Percentiles rank a stretch among this genome's conserved stretches.
These are phyloP conservation scores for Starmera pachycereana DNA, from an alignment of 805 yeast genomes.

Conservation along the genomic window DNA sequence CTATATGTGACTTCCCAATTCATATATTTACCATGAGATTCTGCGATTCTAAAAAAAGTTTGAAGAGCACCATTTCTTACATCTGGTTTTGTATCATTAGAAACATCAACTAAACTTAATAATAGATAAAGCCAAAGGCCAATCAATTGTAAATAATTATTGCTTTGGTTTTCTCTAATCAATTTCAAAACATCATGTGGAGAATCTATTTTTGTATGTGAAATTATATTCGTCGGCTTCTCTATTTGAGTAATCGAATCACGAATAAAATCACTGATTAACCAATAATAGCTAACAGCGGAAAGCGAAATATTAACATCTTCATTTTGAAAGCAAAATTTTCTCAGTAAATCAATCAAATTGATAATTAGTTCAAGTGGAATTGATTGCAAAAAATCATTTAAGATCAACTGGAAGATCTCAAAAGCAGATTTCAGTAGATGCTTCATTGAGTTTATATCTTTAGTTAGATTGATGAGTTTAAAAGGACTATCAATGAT, in stretches of 20 bases:
- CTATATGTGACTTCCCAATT: slow-evolving; percentile 63
- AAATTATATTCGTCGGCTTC: neutral
- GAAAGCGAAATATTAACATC: slow-evolving; percentile 87
- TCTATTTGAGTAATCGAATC: neutral
- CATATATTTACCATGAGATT: slow-evolving; percentile 51
- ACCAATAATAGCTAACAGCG: slow-evolving; percentile 87
- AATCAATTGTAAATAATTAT: slow-evolving; percentile 20
- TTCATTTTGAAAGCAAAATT: slow-evolving; percentile 58
- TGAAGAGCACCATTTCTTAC: slow-evolving; percentile 87
- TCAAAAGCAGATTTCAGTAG: slow-evolving; percentile 66
- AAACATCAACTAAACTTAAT: slow-evolving; percentile 48
- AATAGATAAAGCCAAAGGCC: slow-evolving; percentile 58
- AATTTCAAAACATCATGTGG: slow-evolving; percentile 18
- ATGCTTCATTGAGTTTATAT: slow-evolving; percentile 13
- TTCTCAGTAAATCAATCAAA: slow-evolving; percentile 61
- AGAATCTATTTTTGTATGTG: slow-evolving; percentile 5
- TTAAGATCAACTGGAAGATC: slow-evolving; percentile 72
- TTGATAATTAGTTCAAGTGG: slow-evolving; percentile 56
- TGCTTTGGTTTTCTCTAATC: slow-evolving; percentile 11
- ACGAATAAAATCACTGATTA: slow-evolving; percentile 68
- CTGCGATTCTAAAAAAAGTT: slow-evolving; percentile 75
- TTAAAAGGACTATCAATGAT: slow-evolving; percentile 50
- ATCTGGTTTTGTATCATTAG: slow-evolving; percentile 59
- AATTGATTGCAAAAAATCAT: slow-evolving; percentile 68
- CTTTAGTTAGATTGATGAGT: slow-evolving; percentile 20